phyloP scores from a whole-genome alignment of 192 early-diverging fungal genomes.

The Geranomyces michiganensis region DNA sequence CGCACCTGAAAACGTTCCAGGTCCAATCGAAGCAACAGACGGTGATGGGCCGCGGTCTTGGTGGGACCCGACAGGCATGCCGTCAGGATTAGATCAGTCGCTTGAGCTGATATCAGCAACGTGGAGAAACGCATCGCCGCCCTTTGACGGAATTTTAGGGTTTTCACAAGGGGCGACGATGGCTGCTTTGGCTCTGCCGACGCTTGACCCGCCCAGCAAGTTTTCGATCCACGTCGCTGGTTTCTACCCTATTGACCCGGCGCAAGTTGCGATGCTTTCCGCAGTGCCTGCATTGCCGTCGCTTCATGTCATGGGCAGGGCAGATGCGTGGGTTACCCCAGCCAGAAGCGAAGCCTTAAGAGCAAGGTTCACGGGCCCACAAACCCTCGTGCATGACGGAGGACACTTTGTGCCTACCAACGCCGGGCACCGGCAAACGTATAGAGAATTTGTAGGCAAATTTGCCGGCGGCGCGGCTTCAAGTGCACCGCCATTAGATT shows the following conservation, averaged over 20 bases:
- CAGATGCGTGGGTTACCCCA: slow-evolving; percentile 32
- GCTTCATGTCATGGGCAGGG: slow-evolving; percentile 44
- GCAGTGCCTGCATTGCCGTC: slow-evolving; percentile 6
- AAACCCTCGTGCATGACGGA: slow-evolving; percentile 29
- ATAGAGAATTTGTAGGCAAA: slow-evolving; percentile 38
- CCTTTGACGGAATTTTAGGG: slow-evolving; percentile 50
- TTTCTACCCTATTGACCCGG: slow-evolving; percentile 34
- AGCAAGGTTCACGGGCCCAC: slow-evolving; percentile 19
- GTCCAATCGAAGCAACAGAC: background rate
- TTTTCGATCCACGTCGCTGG: slow-evolving; percentile 45
- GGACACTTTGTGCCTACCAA: slow-evolving; percentile 47
- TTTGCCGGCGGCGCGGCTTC: background rate
- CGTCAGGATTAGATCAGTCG: background rate
- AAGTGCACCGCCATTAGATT: too few relatives aligned
- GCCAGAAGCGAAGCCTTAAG: slow-evolving; percentile 24
- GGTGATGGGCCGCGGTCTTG: background rate
- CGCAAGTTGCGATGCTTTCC: slow-evolving; percentile 12
- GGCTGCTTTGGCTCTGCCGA: slow-evolving; percentile 37
- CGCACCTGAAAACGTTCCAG: background rate
- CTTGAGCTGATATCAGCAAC: background rate
- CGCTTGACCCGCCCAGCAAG: slow-evolving; percentile 29
- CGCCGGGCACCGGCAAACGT: slow-evolving; percentile 34
- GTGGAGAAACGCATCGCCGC: background rate
- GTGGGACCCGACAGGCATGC: background rate
- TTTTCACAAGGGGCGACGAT: slow-evolving; percentile 55